Evolutionary conservation across 352 stramenopile genomes (phyloP).

Genomic region (Phytophthora melonis): DNA sequence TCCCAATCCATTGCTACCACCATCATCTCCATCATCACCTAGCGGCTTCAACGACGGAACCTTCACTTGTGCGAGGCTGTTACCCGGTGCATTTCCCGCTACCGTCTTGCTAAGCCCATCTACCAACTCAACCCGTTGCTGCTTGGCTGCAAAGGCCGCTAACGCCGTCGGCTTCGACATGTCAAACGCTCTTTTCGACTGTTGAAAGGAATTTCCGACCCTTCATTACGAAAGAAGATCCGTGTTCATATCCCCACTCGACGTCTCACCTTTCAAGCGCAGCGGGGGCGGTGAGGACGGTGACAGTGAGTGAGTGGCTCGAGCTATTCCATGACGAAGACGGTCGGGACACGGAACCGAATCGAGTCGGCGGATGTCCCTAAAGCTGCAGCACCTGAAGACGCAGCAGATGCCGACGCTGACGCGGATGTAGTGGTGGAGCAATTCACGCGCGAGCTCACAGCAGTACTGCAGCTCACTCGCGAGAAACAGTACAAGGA

Average conservation of each 20-base stretch:
- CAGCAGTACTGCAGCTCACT: slow-evolving; percentile 43
- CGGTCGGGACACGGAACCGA: slow-evolving; percentile 9
- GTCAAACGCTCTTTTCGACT: slow-evolving; percentile 6
- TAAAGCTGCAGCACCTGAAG: slow-evolving; percentile 11
- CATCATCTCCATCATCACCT: neutral
- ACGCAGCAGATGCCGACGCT: neutral
- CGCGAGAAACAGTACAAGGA: slow-evolving; percentile 42
- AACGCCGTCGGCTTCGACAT: slow-evolving; percentile 25
- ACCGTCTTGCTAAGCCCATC: slow-evolving; percentile 7
- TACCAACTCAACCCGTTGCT: slow-evolving; percentile 12
- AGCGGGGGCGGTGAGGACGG: neutral
- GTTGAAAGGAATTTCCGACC: slow-evolving; percentile 16
- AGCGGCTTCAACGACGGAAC: slow-evolving; percentile 1
- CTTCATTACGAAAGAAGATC: slow-evolving; percentile 25
- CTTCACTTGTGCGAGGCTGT: slow-evolving; percentile 22
- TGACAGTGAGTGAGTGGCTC: neutral
- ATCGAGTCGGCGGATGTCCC: slow-evolving; percentile 12
- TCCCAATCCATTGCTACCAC: neutral
- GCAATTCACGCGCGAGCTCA: slow-evolving; percentile 66
- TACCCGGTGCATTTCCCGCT: neutral
- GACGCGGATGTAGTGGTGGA: slow-evolving; percentile 46
- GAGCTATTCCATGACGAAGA: slow-evolving; percentile 22
- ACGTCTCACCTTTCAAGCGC: neutral
- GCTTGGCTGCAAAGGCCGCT: slow-evolving; percentile 24
- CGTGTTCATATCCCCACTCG: neutral